Percentiles rank a stretch among this genome's conserved stretches.
These are phyloP conservation scores for Exsudoporus frostii DNA, from an alignment of 768 basidiomycete genomes.

Conservation along the genomic window DNA sequence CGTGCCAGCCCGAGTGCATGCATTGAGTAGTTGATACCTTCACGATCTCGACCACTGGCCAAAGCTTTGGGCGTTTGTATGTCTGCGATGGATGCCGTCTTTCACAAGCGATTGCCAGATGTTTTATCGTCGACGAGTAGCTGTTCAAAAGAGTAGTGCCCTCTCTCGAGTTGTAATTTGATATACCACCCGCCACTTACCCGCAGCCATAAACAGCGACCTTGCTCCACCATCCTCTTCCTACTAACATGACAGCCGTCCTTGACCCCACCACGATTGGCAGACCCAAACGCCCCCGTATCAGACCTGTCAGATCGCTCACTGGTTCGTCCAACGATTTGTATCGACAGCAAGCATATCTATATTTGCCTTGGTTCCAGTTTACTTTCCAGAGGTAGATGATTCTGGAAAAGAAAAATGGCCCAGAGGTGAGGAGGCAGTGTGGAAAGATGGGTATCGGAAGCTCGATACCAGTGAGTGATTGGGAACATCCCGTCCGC, in stretches of 20 bases:
- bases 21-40: too few relatives aligned
- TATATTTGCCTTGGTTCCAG: constrained; percentile 37
- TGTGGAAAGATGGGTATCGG: constrained; percentile 66
- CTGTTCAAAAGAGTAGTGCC: too few relatives aligned
- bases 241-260: constrained; percentile 52
- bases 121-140: too few relatives aligned
- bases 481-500: neutral
- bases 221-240: neutral
- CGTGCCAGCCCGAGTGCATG: too few relatives aligned
- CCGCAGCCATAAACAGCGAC: too few relatives aligned
- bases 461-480: constrained; percentile 52
- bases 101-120: too few relatives aligned
- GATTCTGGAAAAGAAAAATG: constrained; percentile 78
- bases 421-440: constrained; percentile 75
- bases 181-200: neutral
- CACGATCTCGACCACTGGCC: too few relatives aligned
- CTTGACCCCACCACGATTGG: constrained; percentile 66
- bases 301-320: constrained; percentile 67
- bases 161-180: neutral
- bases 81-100: too few relatives aligned
- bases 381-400: constrained; percentile 77
- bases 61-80: too few relatives aligned
- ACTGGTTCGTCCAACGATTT: constrained; percentile 43
- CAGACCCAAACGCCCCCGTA: constrained; percentile 46
- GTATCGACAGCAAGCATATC: neutral